Evolutionary conservation across 2,329 filamentous ascomycete species (phyloP).

Genomic region (Alternaria sp.): DNA sequence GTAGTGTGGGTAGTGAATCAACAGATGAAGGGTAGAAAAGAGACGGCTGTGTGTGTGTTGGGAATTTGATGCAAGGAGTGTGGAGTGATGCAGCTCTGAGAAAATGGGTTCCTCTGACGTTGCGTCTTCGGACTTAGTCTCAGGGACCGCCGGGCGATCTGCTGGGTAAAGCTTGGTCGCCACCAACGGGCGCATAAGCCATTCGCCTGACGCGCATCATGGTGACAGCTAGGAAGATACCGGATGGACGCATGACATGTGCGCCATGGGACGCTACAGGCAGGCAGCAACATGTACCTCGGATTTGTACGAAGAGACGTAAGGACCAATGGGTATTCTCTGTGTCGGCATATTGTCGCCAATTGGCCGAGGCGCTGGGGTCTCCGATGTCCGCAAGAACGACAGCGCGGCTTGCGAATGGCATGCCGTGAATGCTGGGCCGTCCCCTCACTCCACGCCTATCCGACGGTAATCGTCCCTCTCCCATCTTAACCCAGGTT

Average conservation of each 20-base stretch:
- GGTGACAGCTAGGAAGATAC: conserved; percentile 11
- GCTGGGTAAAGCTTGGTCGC: conserved; percentile 23
- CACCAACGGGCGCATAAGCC: conserved; percentile 10
- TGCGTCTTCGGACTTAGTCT: conserved; percentile 9
- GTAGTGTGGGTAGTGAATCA: conserved; percentile 5
- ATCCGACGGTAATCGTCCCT: conserved; percentile 4
- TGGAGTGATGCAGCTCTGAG: conserved; percentile 20
- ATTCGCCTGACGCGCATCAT: background rate
- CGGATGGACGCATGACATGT: background rate
- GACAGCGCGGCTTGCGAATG: conserved; percentile 7
- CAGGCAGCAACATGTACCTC: background rate
- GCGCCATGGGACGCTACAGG: background rate
- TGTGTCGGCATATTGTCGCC: background rate
- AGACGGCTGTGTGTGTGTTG: conserved; percentile 6
- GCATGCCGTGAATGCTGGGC: conserved; percentile 2
- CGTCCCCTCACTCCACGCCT: conserved; percentile 11
- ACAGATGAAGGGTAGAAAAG: conserved; percentile 13
- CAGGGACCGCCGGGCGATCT: conserved; percentile 21
- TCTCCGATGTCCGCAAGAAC: conserved; percentile 11
- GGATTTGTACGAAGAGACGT: background rate
- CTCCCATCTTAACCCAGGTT: background rate
- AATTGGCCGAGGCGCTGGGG: conserved; percentile 10
- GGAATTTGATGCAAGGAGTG: conserved; percentile 13
- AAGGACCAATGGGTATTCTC: background rate
- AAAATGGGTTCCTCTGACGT: conserved; percentile 16